These are phyloP conservation scores for Linnemannia exigua DNA, from an alignment of 192 early-diverging fungal species.

Conservation along the genomic window DNA sequence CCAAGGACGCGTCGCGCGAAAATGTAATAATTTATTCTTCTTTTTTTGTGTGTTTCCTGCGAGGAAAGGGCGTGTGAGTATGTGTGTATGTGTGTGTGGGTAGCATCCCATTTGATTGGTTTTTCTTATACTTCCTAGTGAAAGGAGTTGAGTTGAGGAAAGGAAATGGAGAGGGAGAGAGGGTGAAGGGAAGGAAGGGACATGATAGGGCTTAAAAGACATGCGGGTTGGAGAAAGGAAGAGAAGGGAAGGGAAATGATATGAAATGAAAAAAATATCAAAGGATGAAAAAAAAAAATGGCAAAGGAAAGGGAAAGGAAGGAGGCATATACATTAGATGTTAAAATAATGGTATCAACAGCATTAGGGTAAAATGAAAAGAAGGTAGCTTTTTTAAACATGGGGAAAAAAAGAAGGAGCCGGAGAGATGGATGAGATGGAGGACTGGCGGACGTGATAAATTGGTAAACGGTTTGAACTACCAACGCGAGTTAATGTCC, in stretches of 20 bases:
- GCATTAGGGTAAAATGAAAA: background rate
- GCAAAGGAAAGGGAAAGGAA: background rate
- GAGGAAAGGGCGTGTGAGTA: too few relatives aligned
- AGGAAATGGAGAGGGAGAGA: background rate
- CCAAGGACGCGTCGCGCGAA: too few relatives aligned
- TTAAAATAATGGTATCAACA: background rate
- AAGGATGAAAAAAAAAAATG: background rate
- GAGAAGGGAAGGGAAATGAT: background rate
- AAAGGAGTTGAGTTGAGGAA: background rate
- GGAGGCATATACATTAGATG: background rate
- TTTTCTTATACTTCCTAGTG: background rate
- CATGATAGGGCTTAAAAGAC: background rate
- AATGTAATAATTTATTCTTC: too few relatives aligned
- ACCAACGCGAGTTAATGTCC: constrained; percentile 54
- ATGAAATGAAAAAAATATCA: background rate
- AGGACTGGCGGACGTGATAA: background rate
- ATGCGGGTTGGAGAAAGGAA: background rate
- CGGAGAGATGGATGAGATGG: background rate
- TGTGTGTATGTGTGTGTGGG: too few relatives aligned
- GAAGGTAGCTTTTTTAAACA: background rate
- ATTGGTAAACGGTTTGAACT: background rate
- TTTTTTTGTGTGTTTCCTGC: too few relatives aligned
- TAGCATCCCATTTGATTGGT: too few relatives aligned
- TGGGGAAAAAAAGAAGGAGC: background rate
- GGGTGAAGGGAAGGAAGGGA: background rate